A percentile compares a stretch with the other conserved stretches of the same genome.
These are phyloP conservation scores for Trichoderma endophyticum DNA, from an alignment of 2,329 filamentous ascomycete genomes.

Conservation along the genomic window DNA sequence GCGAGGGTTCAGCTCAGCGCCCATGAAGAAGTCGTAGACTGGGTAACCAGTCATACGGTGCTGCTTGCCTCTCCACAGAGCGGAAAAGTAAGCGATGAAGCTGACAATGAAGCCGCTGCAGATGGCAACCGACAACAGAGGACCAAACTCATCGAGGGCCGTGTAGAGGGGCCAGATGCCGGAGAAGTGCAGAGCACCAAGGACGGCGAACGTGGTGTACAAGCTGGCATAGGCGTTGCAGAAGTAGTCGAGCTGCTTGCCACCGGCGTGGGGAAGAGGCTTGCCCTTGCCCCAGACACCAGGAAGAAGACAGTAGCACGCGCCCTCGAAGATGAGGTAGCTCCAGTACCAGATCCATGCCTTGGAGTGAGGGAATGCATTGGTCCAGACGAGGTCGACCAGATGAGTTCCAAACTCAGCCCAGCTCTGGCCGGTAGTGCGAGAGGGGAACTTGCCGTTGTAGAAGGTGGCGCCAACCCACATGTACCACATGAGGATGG, in stretches of 20 bases:
- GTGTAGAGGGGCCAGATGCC: slow-evolving; percentile 87
- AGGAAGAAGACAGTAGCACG: slow-evolving; percentile 80
- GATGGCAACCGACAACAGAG: slow-evolving; percentile 89
- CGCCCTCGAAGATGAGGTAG: slow-evolving; percentile 81
- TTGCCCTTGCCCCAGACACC: slow-evolving; percentile 88
- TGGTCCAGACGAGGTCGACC: slow-evolving; percentile 69
- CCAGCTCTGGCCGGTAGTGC: slow-evolving; percentile 62
- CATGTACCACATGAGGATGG: slow-evolving; percentile 98
- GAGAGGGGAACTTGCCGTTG: slow-evolving; percentile 73
- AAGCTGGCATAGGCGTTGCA: slow-evolving; percentile 87
- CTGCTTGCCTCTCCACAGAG: slow-evolving; percentile 72
- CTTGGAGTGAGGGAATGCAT: slow-evolving; percentile 76
- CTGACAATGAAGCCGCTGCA: slow-evolving; percentile 82
- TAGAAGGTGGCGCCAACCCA: slow-evolving; percentile 96
- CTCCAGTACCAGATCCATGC: slow-evolving; percentile 95
- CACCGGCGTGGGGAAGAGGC: slow-evolving; percentile 75
- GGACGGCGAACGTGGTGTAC: slow-evolving; percentile 76
- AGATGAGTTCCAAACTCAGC: slow-evolving; percentile 70
- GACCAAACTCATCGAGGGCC: slow-evolving; percentile 91
- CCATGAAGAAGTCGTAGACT: slow-evolving; percentile 90
- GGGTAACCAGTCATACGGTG: slow-evolving; percentile 91
- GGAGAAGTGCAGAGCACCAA: slow-evolving; percentile 71
- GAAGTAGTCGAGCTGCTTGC: slow-evolving; percentile 88
- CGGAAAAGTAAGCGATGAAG: slow-evolving; percentile 82
- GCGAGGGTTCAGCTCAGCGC: slow-evolving; percentile 79